phyloP scores from a whole-genome alignment of 2,329 filamentous ascomycete species.

The Chaetothyriales sp. region DNA sequence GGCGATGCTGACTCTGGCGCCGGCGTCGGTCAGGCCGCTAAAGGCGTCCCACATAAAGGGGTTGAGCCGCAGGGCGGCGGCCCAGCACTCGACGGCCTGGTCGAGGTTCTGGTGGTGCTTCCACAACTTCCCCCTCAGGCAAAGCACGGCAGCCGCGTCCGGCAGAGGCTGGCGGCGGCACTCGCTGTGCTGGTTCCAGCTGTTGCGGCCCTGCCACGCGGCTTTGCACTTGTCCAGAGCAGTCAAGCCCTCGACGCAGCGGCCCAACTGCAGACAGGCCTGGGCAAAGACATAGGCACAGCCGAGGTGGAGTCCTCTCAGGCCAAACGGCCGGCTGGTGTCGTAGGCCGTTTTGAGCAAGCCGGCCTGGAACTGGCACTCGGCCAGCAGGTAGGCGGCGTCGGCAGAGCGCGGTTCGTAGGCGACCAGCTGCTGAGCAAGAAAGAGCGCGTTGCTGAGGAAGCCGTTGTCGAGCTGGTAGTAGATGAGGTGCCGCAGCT shows the following conservation, averaged over 20 bases:
- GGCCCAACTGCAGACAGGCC: constrained; percentile 66
- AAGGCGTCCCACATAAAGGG: constrained; percentile 99
- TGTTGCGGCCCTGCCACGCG: constrained; percentile 62
- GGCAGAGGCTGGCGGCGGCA: constrained; percentile 60
- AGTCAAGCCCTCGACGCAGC: constrained; percentile 64
- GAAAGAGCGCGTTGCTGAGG: constrained; percentile 81
- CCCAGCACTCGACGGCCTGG: constrained; percentile 73
- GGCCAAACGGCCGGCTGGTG: constrained; percentile 56
- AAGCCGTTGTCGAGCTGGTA: constrained; percentile 81
- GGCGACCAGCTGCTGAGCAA: constrained; percentile 71
- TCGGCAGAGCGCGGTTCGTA: constrained; percentile 73
- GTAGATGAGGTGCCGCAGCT: constrained; percentile 53
- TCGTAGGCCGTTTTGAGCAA: constrained; percentile 80
- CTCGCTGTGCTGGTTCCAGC: constrained; percentile 71
- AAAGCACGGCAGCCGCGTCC: constrained; percentile 71
- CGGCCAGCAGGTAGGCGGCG: constrained; percentile 65
- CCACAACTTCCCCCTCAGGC: constrained; percentile 76
- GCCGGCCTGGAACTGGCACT: constrained; percentile 71
- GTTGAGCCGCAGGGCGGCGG: constrained; percentile 76
- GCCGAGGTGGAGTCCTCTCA: constrained; percentile 62
- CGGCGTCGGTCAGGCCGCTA: constrained; percentile 68
- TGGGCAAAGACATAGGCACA: constrained; percentile 89
- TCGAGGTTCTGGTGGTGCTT: constrained; percentile 65
- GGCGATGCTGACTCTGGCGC: constrained; percentile 56
- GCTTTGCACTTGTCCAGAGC: constrained; percentile 69